Evolutionary conservation across 2,329 filamentous ascomycete species (phyloP).

Genomic region (Fusarium decemcellulare): DNA sequence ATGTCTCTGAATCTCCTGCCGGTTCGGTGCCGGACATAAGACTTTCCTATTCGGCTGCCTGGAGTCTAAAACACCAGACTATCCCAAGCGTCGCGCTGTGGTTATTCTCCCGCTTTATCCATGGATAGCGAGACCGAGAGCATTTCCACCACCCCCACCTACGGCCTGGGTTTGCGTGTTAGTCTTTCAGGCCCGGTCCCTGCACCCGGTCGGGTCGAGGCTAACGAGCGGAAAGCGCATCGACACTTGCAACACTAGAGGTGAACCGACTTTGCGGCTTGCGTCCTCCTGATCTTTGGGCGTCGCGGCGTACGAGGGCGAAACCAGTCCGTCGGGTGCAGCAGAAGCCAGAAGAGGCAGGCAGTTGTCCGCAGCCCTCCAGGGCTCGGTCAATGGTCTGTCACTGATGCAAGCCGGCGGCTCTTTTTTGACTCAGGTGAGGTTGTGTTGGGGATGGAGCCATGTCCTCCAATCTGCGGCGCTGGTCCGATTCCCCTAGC

Average conservation of each 20-base stretch:
- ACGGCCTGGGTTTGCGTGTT: conserved; percentile 5
- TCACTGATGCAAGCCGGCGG: conserved; percentile 10
- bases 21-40: background rate
- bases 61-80: conserved; percentile 3
- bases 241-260: conserved; percentile 17
- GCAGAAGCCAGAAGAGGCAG: conserved; percentile 27
- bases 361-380: background rate
- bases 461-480: conserved; percentile 24
- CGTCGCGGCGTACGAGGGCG: conserved; percentile 11
- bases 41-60: conserved; percentile 16
- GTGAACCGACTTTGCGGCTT: conserved; percentile 35
- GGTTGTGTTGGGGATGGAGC: conserved; percentile 31
- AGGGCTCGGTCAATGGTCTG: conserved; percentile 4
- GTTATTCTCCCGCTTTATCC: conserved; percentile 5
- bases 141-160: conserved; percentile 22
- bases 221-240: conserved; percentile 32
- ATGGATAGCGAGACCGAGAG: background rate
- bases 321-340: conserved; percentile 36
- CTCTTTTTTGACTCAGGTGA: conserved; percentile 5
- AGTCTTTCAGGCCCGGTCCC: conserved; percentile 29
- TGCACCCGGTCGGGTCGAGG: conserved; percentile 28
- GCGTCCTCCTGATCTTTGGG: conserved; percentile 25
- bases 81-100: conserved; percentile 1
- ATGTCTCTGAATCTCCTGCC: background rate
- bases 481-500: conserved; percentile 14